A percentile compares a stretch with the other conserved stretches of the same genome.
Conservation (phyloP, 202 grass and related monocot species). For the Schoenoplectus triqueter region DNA sequence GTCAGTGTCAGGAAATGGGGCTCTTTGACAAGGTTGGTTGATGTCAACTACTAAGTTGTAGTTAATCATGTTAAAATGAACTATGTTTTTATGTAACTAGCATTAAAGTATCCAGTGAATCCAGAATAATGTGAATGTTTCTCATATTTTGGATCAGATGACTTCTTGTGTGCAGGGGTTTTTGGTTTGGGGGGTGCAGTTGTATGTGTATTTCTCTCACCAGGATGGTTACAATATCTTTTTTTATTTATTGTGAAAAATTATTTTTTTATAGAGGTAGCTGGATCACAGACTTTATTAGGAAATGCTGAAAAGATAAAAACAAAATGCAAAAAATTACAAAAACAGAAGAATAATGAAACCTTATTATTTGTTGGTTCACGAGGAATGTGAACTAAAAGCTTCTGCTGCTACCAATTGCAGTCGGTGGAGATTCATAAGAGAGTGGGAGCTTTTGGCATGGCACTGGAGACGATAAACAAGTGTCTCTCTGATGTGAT, state of each 20-base stretch:
- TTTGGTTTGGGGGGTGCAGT: not conserved
- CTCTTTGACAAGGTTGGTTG: conserved; percentile 89
- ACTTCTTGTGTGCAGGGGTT: not conserved
- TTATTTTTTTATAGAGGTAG: not conserved
- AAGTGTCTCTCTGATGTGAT: conserved; percentile 93
- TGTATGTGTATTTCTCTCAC: not conserved
- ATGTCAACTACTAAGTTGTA: conserved; percentile 36
- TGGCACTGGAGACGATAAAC: conserved; percentile 96
- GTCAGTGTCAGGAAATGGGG: conserved; percentile 82
- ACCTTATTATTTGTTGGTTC: not conserved
- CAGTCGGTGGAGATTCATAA: conserved; percentile 90
- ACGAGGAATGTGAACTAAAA: not conserved
- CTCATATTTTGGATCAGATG: conserved; percentile 4
- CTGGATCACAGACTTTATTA: not conserved
- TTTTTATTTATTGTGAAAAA: not conserved
- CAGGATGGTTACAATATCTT: not conserved
- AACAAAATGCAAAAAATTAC: not conserved
- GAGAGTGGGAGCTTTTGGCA: conserved; percentile 86
- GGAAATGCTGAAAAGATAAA: not conserved
- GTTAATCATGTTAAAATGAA: not conserved
- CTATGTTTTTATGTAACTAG: too few relatives aligned
- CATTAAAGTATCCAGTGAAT: not conserved
- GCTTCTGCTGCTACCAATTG: conserved; percentile 34
- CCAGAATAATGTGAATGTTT: conserved; percentile 12
- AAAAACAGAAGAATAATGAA: not conserved